phyloP scores from a whole-genome alignment of 768 basidiomycete species.

The Suillus subluteus region DNA sequence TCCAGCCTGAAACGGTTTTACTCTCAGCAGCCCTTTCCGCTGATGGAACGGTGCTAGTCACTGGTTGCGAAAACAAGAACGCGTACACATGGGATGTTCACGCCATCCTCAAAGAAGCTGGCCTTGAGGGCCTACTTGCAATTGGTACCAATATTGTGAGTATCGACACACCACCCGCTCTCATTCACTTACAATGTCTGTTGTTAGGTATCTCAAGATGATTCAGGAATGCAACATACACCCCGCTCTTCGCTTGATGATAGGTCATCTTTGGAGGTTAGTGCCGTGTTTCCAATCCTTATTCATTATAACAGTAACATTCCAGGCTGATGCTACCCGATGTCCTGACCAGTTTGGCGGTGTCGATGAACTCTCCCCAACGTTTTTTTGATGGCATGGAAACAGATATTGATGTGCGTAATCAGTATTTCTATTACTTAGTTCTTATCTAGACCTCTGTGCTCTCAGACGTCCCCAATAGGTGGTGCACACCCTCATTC shows the following conservation, averaged over 20 bases:
- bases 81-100: background rate
- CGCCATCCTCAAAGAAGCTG: background rate
- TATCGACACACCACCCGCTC: background rate
- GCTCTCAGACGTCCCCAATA: too few relatives aligned
- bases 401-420: too few relatives aligned
- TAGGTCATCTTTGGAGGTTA: background rate
- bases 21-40: background rate
- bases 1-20: background rate
- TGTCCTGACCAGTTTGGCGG: too few relatives aligned
- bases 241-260: background rate
- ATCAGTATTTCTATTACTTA: too few relatives aligned
- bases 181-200: background rate
- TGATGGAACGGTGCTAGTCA: background rate
- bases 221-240: too few relatives aligned
- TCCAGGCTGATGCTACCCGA: too few relatives aligned
- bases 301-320: too few relatives aligned
- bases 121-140: background rate
- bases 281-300: background rate
- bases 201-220: too few relatives aligned
- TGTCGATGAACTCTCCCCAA: too few relatives aligned
- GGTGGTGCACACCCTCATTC: too few relatives aligned
- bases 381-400: too few relatives aligned
- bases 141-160: background rate
- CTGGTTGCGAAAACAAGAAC: background rate
- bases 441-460: too few relatives aligned